phyloP scores from a whole-genome alignment of 768 basidiomycete genomes.

The Calocybe gangraenosa region DNA sequence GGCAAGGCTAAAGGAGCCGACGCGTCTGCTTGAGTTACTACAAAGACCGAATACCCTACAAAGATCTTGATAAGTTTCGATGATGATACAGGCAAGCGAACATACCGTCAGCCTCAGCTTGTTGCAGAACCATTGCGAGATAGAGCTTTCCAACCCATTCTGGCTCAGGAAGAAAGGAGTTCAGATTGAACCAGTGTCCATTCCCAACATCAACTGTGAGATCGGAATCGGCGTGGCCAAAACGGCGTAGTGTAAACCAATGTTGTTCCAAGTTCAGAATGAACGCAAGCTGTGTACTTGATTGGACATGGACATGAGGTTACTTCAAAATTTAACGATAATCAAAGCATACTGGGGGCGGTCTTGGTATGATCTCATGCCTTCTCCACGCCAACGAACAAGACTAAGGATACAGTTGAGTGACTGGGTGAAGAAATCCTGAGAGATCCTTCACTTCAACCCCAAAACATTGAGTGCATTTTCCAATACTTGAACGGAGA shows the following conservation, averaged over 20 bases:
- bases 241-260: slow-evolving; percentile 86
- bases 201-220: slow-evolving; percentile 29
- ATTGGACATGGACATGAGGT: background rate
- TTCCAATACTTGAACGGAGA: slow-evolving; percentile 88
- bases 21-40: slow-evolving; percentile 61
- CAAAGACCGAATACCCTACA: slow-evolving; percentile 79
- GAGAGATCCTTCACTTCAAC: slow-evolving; percentile 49
- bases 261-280: slow-evolving; percentile 84
- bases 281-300: slow-evolving; percentile 79
- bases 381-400: slow-evolving; percentile 79
- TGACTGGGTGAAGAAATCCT: slow-evolving; percentile 4
- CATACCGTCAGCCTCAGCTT: slow-evolving; percentile 81
- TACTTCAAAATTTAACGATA: background rate
- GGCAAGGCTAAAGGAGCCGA: slow-evolving; percentile 49
- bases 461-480: slow-evolving; percentile 83
- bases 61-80: slow-evolving; percentile 2
- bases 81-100: background rate
- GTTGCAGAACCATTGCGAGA: slow-evolving; percentile 81
- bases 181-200: slow-evolving; percentile 56
- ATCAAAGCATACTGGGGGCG: slow-evolving; percentile 60
- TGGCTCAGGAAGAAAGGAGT: slow-evolving; percentile 66
- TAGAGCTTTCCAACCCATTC: slow-evolving; percentile 84
- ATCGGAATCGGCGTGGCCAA: slow-evolving; percentile 51
- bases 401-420: slow-evolving; percentile 43
- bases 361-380: slow-evolving; percentile 72